These are phyloP conservation scores for Setaria italica DNA, from an alignment of 202 grass and related monocot species.

Conservation along the genomic window DNA sequence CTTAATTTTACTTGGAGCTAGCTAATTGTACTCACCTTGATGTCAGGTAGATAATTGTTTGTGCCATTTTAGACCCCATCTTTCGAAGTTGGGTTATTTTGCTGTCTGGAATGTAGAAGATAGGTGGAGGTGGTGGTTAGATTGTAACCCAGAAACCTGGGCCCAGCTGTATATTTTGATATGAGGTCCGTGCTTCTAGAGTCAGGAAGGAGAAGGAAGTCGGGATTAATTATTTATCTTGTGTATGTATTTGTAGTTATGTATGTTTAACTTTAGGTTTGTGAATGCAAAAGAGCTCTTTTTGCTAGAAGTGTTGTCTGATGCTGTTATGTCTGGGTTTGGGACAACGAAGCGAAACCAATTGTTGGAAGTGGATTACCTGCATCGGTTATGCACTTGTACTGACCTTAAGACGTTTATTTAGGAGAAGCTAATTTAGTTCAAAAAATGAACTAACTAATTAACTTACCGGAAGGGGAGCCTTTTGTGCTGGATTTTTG, in stretches of 20 bases:
- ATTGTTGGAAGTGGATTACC: not conserved
- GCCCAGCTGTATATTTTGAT: conserved; percentile 39
- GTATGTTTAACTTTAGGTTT: conserved; percentile 10
- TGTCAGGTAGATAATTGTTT: conserved; percentile 45
- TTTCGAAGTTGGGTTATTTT: conserved; percentile 21
- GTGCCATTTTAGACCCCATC: conserved; percentile 21
- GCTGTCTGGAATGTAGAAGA: conserved; percentile 32
- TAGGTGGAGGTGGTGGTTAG: conserved; percentile 28
- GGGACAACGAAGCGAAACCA: not conserved
- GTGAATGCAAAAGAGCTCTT: conserved; percentile 34
- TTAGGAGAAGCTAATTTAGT: no score
- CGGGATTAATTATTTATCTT: not conserved
- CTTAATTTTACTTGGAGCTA: conserved; percentile 47
- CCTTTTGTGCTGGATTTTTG: not conserved
- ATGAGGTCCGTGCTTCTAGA: conserved; percentile 38
- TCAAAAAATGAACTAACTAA: no score
- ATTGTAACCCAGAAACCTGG: conserved; percentile 35
- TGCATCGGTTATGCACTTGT: not conserved
- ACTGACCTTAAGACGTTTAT: not conserved
- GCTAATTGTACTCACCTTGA: conserved; percentile 43
- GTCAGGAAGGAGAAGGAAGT: not conserved
- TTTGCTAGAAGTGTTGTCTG: not conserved
- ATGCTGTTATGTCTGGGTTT: not conserved
- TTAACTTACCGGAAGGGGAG: no score
- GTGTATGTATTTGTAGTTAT: conserved; percentile 19